Percentiles rank a stretch among this genome's conserved stretches.
phyloP scores from a whole-genome alignment of 352 stramenopile species.

The Phytophthora nicotianae region DNA sequence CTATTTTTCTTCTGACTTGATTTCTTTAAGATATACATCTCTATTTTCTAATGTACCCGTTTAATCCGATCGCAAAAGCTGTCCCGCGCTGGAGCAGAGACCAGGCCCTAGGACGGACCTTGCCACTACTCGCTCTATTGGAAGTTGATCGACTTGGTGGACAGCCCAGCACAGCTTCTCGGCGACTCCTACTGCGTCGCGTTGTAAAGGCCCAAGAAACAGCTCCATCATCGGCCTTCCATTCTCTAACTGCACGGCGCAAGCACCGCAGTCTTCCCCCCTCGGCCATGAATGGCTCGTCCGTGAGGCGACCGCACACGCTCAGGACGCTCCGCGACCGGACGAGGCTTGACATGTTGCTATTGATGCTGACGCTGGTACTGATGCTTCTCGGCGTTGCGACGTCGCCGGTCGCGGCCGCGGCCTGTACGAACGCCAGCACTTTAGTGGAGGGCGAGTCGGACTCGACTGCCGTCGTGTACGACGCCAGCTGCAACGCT shows the following conservation, averaged over 20 bases:
- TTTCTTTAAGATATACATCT: background rate
- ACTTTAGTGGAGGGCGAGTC: conserved; percentile 45
- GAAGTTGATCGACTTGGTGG: conserved; percentile 7
- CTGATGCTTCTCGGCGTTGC: conserved; percentile 12
- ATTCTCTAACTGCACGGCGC: conserved; percentile 23
- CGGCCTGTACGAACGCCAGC: conserved; percentile 41
- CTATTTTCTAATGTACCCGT: background rate
- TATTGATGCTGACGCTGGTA: conserved; percentile 11
- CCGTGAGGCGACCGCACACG: conserved; percentile 13
- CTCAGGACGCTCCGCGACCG: background rate
- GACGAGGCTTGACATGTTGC: conserved; percentile 13
- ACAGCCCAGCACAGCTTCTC: conserved; percentile 18
- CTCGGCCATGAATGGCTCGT: conserved; percentile 32
- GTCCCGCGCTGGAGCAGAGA: conserved; percentile 9
- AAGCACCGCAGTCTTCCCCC: conserved; percentile 8
- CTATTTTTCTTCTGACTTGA: background rate
- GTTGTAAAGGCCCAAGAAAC: conserved; percentile 25
- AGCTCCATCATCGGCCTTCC: conserved; percentile 2
- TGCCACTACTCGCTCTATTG: conserved; percentile 24
- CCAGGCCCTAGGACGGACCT: conserved; percentile 18
- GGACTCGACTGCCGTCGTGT: conserved; percentile 56
- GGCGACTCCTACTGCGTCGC: conserved; percentile 13
- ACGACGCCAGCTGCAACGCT: conserved; percentile 48
- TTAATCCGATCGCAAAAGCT: conserved; percentile 1
- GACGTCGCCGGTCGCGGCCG: conserved; percentile 12